Percentiles rank a stretch among this genome's conserved stretches.
These are phyloP conservation scores for Flaveria sonorensis DNA, from an alignment of 129 eudicot species.

Conservation along the genomic window DNA sequence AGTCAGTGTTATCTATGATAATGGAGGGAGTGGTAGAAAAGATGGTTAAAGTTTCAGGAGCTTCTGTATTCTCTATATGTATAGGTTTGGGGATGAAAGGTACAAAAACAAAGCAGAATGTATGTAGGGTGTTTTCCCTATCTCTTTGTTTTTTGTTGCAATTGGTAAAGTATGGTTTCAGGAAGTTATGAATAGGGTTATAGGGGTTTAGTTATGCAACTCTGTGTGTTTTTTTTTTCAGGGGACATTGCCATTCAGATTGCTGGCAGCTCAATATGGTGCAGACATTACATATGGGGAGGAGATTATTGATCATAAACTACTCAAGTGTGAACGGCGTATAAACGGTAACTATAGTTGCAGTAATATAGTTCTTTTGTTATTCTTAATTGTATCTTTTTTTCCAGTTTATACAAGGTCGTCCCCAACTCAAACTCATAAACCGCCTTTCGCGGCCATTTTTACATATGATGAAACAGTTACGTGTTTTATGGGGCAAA, in stretches of 20 bases:
- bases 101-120: not conserved
- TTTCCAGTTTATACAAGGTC: not conserved
- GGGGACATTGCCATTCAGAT: slow-evolving; percentile 93
- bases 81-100: not conserved
- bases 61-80: not conserved
- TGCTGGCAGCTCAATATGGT: slow-evolving; percentile 85
- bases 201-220: slow-evolving; percentile 20
- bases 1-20: no score
- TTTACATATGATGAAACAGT: not conserved
- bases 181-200: slow-evolving; percentile 14
- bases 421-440: not conserved
- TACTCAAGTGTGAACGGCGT: slow-evolving; percentile 78
- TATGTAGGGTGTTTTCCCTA: not conserved
- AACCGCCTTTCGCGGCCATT: not conserved
- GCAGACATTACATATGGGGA: slow-evolving; percentile 90
- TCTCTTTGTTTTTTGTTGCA: not conserved
- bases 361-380: not conserved
- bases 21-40: no score
- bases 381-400: not conserved
- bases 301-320: slow-evolving; percentile 94
- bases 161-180: not conserved
- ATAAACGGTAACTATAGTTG: slow-evolving; percentile 49
- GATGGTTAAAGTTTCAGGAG: no score
- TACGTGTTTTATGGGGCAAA: not conserved
- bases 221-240: slow-evolving; percentile 25